Conservation (phyloP, 2,329 filamentous ascomycete genomes). For the Coniochaeta ligniaria region DNA sequence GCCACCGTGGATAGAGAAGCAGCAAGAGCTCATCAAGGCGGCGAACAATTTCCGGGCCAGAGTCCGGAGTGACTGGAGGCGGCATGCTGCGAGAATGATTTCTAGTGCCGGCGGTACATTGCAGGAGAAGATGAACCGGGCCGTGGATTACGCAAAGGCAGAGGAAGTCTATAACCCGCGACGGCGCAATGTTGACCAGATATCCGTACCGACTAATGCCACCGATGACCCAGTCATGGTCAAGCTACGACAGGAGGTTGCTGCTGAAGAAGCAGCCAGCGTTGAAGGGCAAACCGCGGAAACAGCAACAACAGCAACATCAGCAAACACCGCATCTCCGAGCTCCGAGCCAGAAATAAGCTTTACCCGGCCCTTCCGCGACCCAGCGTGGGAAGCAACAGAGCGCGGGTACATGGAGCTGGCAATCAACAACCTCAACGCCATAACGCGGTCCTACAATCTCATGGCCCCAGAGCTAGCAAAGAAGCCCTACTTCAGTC, state of each 20-base stretch:
- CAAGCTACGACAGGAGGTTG: slow-evolving; percentile 29
- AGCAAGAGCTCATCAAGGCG: slow-evolving; percentile 75
- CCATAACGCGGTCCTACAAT: slow-evolving; percentile 80
- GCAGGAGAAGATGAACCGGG: slow-evolving; percentile 63
- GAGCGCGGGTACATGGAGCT: slow-evolving; percentile 72
- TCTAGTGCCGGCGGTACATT: slow-evolving; percentile 69
- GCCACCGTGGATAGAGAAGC: slow-evolving; percentile 98
- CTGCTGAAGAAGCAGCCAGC: not conserved
- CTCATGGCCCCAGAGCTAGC: slow-evolving; percentile 88
- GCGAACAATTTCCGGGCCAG: slow-evolving; percentile 63
- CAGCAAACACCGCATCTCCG: not conserved
- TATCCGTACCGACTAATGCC: slow-evolving; percentile 35
- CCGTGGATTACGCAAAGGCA: slow-evolving; percentile 67
- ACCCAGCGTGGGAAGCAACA: slow-evolving; percentile 64
- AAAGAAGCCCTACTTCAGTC: slow-evolving; percentile 84
- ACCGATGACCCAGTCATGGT: slow-evolving; percentile 43
- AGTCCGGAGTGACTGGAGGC: slow-evolving; percentile 76
- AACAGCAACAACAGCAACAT: not conserved
- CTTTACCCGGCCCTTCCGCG: slow-evolving; percentile 62
- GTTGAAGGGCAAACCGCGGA: not conserved
- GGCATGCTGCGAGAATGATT: slow-evolving; percentile 74
- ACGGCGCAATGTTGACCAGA: slow-evolving; percentile 35
- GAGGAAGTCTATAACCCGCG: slow-evolving; percentile 61
- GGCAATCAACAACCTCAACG: slow-evolving; percentile 71
- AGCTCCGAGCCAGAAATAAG: slow-evolving; percentile 16